Base-by-base conservation (phyloP, 1,284 basidiomycete genomes). In the Pseudozyma sp. region DNA sequence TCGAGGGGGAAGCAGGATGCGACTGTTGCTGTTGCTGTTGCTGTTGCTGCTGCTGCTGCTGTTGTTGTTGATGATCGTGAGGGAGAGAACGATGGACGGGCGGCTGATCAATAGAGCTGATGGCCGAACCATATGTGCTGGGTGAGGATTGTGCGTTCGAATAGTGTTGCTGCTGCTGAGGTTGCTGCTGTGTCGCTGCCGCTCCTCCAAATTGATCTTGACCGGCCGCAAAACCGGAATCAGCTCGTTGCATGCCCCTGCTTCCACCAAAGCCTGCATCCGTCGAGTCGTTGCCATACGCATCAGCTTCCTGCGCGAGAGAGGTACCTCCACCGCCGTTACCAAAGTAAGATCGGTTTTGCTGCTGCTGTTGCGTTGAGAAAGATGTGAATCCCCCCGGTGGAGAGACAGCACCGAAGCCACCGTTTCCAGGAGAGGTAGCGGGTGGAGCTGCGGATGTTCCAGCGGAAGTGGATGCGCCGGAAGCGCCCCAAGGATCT, bases 401-500 rank as follows among this genome's bases (percentile, higher is more conserved):
- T 16, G 74, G 61, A 12, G 68, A 66, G 2, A 48, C 12, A 2
- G 55, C 69, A 25, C 45, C 45, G 18, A 47, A 47, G 18, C 45
- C 45, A 21, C 45, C 45, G 19, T 16, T 18, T 31, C 25, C 25
- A 25, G 18, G 25, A 11, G 45, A 47, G 45, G 6, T 55, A 72
- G 50, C 64, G 55, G n/a, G 39, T n/a, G 8, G 58, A 42, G 54
- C 19, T 7, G 68, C 31, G 14, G 69, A 59, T 9, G 55, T 51
- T 1, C 25, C 25, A 6, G 3, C 6, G 25, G 69, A 55, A 31
- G 72, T 57, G 18, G 68, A 54, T 16, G 59, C 55, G n/a, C 64
- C 59, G 9, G 71, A 54, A 42, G 67, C 71, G 13, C 58, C 75
- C 75, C 75, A 77, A 9, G 75, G 75, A 56, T 77, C 75, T 2